A percentile compares a stretch with the other conserved stretches of the same genome.
phyloP scores from a whole-genome alignment of 2,329 filamentous ascomycete species.

The Orbilia quercus region DNA sequence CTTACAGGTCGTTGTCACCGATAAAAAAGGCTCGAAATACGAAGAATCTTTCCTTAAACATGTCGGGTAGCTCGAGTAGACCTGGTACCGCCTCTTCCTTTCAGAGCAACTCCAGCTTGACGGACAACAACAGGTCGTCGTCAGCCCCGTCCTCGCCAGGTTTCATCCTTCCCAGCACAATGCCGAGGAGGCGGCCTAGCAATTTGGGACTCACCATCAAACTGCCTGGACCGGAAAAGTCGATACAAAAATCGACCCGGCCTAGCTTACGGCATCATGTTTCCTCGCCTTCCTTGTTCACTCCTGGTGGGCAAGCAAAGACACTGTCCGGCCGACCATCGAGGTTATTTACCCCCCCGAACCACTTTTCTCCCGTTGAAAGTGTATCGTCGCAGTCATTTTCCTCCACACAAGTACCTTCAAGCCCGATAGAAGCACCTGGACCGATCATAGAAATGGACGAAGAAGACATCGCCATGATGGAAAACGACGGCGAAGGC shows the following conservation, averaged over 20 bases:
- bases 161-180: conserved; percentile 79
- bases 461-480: conserved; percentile 73
- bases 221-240: conserved; percentile 68
- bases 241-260: conserved; percentile 60
- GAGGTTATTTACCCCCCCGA: conserved; percentile 69
- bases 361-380: conserved; percentile 66
- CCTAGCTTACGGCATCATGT: conserved; percentile 72
- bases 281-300: conserved; percentile 75
- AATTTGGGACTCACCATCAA: conserved; percentile 81
- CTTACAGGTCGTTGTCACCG: conserved; percentile 67
- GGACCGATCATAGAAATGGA: conserved; percentile 67
- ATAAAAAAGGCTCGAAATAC: conserved; percentile 77
- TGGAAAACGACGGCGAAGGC: conserved; percentile 79
- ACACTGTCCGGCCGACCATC: conserved; percentile 60
- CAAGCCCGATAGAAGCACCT: conserved; percentile 65
- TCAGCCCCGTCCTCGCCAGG: conserved; percentile 78
- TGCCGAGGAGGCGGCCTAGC: conserved; percentile 76
- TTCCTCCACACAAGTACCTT: conserved; percentile 65
- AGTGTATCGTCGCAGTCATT: conserved; percentile 58
- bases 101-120: conserved; percentile 60
- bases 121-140: conserved; percentile 58
- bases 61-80: conserved; percentile 67
- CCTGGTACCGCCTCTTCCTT: conserved; percentile 67
- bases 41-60: conserved; percentile 84
- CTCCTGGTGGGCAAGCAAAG: conserved; percentile 66